Conservation (phyloP, 2,329 filamentous ascomycete species). For the Paracamarosporium sp. region DNA sequence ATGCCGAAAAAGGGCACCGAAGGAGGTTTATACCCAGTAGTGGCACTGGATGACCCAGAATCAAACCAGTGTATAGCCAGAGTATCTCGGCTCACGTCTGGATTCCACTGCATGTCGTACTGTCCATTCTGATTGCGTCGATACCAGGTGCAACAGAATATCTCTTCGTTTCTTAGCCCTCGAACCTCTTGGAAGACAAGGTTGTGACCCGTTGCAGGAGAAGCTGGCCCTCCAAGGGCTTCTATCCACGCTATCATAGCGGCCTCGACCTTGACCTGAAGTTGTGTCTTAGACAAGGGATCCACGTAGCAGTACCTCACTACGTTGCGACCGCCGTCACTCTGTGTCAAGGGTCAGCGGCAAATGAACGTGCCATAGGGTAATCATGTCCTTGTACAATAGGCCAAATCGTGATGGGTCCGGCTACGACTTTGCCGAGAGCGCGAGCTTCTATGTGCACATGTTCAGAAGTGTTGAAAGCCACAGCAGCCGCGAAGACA, state of each 20-base stretch:
- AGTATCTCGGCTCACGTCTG: neutral
- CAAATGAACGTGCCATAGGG: neutral
- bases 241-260: neutral
- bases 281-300: neutral
- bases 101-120: neutral
- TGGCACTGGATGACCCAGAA: neutral
- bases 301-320: neutral
- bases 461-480: no score
- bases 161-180: neutral
- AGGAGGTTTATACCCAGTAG: neutral
- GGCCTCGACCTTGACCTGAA: neutral
- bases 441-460: no score
- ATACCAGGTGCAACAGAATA: neutral
- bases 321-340: neutral
- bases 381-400: neutral
- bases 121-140: neutral
- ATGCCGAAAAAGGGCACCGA: neutral
- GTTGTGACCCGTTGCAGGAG: neutral
- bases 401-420: neutral
- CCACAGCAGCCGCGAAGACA: no score
- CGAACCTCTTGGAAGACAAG: neutral
- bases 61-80: neutral
- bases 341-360: neutral
- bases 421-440: no score
- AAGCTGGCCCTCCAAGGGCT: neutral